Evolutionary conservation across 2,329 filamentous ascomycete genomes (phyloP), one percentile per base, ranked within the genome.

Genomic region (Colletotrichum liriopes): DNA sequence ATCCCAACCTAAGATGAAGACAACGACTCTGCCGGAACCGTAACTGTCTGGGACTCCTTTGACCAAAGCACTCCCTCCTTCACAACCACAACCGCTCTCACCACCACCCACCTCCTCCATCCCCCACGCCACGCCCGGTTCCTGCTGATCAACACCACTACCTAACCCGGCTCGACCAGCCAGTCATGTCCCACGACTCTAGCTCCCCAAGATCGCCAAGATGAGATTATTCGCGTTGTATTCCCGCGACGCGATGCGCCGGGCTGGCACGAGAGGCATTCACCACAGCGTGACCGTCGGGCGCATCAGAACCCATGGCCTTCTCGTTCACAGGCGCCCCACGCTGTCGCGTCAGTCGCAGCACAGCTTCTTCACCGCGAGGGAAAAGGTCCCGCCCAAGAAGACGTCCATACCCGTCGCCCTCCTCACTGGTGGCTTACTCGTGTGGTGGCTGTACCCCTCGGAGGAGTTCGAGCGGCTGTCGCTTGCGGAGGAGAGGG

Each of bases 401-500:
- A 71, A 66, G 51, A 76, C 77, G 20, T 76, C 74, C n/a, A n/a
- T 81, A 47, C 78, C 81, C 12, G 75, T 78, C 61, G 80, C 78
- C 71, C 76, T 83, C 71, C 75, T 82, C 67, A 78, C 81, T 35
- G 78, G 79, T 54, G 79, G 80, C n/a, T 75, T 85, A 41, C 81
- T 84, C 61, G 78, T 83, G 55, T 86, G 84, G 84, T 81, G 79
- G 78, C 79, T 86, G 5, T 85, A 85, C 65, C 84, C 84, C 59
- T 80, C 82, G 52, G 82, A 84, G 45, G 83, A 85, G 55, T 84
- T 85, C 75, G 80, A 80, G 54, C 78, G 78, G 71, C 78, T 84
- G 43, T 82, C 81, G 18, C 59, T 67, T 43, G 66, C 70, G 39
- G 32, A 45, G 52, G 43, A 58, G 61, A 72, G 26, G 72, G 73